Percentiles rank a stretch among this genome's conserved stretches.
These are phyloP conservation scores for Amanita jacksonii DNA, from an alignment of 768 basidiomycete species.

Conservation along the genomic window DNA sequence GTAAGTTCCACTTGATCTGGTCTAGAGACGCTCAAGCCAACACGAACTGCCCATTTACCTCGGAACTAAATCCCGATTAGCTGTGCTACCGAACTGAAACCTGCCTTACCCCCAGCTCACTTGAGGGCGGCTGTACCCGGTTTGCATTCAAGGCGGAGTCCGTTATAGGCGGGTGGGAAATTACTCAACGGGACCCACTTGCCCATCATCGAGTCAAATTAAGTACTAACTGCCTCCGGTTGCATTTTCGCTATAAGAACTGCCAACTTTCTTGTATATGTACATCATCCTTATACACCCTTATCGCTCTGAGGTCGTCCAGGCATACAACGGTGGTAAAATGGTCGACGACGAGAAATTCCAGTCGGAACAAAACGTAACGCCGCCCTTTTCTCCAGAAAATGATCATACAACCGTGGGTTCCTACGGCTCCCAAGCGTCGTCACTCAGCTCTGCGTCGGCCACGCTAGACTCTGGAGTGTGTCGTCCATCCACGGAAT, in stretches of 20 bases:
- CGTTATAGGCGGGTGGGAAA: conserved; percentile 3
- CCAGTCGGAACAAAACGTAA: neutral
- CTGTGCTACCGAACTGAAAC: no score
- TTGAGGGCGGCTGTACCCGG: neutral
- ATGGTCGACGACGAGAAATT: conserved; percentile 7
- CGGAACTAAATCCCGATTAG: neutral
- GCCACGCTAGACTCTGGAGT: no score
- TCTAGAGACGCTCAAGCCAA: neutral
- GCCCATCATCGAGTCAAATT: neutral
- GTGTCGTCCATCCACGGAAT: neutral
- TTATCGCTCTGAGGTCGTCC: neutral
- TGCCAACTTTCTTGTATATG: neutral
- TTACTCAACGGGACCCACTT: neutral
- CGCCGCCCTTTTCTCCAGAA: neutral
- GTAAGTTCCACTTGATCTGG: neutral
- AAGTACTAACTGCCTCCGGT: neutral
- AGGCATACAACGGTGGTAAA: neutral
- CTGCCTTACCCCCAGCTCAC: no score
- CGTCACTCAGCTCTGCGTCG: no score
- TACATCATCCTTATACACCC: neutral
- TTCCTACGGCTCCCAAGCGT: neutral
- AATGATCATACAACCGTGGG: neutral
- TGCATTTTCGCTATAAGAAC: conserved; percentile 1
- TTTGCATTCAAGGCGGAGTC: neutral
- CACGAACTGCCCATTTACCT: neutral